Percentiles rank a stretch among this genome's conserved stretches.
Conservation (phyloP, 2,329 filamentous ascomycete genomes). For the Colletotrichum sp. region DNA sequence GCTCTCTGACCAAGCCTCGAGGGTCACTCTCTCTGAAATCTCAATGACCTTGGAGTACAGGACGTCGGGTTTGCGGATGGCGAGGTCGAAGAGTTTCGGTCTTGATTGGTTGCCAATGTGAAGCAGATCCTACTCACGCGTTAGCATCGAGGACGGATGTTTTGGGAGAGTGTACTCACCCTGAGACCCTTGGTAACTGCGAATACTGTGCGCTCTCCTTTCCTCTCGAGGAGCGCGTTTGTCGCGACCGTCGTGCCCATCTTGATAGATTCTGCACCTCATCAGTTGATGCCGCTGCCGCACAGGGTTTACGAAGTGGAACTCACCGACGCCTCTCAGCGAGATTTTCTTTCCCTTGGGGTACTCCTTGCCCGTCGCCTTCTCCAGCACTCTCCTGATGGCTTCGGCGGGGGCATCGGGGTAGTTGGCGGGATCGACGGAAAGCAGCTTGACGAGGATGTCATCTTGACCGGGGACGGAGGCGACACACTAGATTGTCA, state of each 20-base stretch:
- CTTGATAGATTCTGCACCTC: conserved; percentile 63
- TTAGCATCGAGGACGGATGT: not conserved
- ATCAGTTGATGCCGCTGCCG: not conserved
- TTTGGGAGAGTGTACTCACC: not conserved
- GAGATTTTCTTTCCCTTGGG: conserved; percentile 28
- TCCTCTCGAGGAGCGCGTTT: conserved; percentile 76
- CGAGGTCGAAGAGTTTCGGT: conserved; percentile 75
- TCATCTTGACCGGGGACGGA: conserved; percentile 49
- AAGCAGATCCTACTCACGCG: conserved; percentile 64
- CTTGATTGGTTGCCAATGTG: conserved; percentile 76
- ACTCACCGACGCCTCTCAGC: conserved; percentile 27
- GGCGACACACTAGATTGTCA: conserved; percentile 2
- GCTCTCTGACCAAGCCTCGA: conserved; percentile 51
- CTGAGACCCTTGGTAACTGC: conserved; percentile 67
- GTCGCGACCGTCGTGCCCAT: conserved; percentile 83
- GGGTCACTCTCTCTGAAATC: conserved; percentile 74
- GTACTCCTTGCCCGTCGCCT: conserved; percentile 33
- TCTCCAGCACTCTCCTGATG: conserved; percentile 56
- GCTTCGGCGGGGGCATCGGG: conserved; percentile 75
- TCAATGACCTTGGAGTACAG: conserved; percentile 74
- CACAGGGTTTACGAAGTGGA: fast-evolving
- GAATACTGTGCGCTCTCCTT: conserved; percentile 69
- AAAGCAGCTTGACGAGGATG: conserved; percentile 73
- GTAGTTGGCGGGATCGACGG: conserved; percentile 74
- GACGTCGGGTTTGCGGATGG: conserved; percentile 70